These are phyloP conservation scores for Danielia reshetovae DNA, from an alignment of 805 yeast species.

Conservation along the genomic window DNA sequence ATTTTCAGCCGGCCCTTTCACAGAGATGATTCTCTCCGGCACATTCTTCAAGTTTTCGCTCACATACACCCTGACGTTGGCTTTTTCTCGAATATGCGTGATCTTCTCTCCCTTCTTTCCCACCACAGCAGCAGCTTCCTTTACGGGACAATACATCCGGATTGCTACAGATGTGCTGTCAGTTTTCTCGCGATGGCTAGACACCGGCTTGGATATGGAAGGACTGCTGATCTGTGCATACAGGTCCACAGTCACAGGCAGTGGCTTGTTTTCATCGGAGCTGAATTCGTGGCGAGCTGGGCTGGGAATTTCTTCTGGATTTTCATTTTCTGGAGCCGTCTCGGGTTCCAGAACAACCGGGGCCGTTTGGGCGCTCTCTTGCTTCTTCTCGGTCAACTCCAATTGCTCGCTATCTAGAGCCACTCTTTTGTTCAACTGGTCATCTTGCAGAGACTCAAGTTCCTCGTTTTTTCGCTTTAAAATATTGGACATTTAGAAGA, in stretches of 20 bases:
- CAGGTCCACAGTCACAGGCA: background rate
- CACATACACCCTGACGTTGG: constrained; percentile 64
- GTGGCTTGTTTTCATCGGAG: background rate
- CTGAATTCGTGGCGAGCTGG: background rate
- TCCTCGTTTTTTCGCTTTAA: constrained; percentile 72
- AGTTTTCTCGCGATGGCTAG: constrained; percentile 38
- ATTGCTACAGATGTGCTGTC: constrained; percentile 64
- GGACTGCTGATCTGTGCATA: background rate
- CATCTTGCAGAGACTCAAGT: constrained; percentile 35
- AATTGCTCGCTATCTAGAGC: constrained; percentile 64
- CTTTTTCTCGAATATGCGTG: constrained; percentile 55
- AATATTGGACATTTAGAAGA: constrained; percentile 25
- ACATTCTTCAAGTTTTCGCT: constrained; percentile 69
- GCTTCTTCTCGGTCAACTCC: constrained; percentile 38
- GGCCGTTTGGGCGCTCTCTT: constrained; percentile 42
- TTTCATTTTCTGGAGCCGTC: background rate
- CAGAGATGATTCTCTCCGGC: constrained; percentile 70
- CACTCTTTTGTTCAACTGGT: constrained; percentile 58
- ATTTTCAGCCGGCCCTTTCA: constrained; percentile 69
- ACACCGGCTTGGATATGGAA: constrained; percentile 27
- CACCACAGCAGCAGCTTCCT: constrained; percentile 70
- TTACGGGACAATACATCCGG: constrained; percentile 71
- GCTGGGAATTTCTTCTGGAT: background rate
- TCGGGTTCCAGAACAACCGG: constrained; percentile 24
- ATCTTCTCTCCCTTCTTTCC: constrained; percentile 81